Evolutionary conservation across 2,329 filamentous ascomycete species (phyloP), one percentile per base, ranked within the genome.

Genomic region (Annulohypoxylon truncatum): DNA sequence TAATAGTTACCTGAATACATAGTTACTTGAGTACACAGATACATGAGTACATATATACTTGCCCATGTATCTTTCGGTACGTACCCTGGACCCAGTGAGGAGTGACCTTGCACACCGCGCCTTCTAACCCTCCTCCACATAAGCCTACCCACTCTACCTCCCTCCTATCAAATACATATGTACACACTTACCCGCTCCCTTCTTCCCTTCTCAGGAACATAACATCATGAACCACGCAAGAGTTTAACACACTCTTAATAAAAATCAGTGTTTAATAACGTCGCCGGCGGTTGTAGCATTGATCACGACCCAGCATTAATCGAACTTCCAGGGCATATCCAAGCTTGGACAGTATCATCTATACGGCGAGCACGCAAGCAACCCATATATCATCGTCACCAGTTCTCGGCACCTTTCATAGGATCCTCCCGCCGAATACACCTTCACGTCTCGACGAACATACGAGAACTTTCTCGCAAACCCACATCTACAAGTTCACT

Each of bases 81-180:
- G 59, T 64, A 68, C 61, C 53, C 13, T 35, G 26, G 52, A 53
- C 51, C 61, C 48, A 61, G 56, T 56, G 67, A 71, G 68, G 50
- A 70, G 69, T 62, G 61, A 58, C 68, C 71, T 69, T 71, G 60
- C 69, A 72, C 73, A 75, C 73, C 72, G 74, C 73, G 73, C 70
- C 71, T 74, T 74, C 61, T 70, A 40, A 15, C 35, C 35, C 60
- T 40, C 57, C 66, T 66, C 73, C 72, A 71, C 59, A 60, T 70
- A 68, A 68, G 61, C 62, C 61, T 68, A 64, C 72, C 70, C 70
- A 71, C 68, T 68, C 63, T 66, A 68, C 71, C 71, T 71, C 69
- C 67, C 70, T 71, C 72, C 66, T 72, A 73, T 72, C 69, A 74
- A 72, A 74, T 75, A 74, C 72, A 74, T 75, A 76, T 76, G 74